Conservation (phyloP, 108 stramenopile species). For the Skeletonema costatum region DNA sequence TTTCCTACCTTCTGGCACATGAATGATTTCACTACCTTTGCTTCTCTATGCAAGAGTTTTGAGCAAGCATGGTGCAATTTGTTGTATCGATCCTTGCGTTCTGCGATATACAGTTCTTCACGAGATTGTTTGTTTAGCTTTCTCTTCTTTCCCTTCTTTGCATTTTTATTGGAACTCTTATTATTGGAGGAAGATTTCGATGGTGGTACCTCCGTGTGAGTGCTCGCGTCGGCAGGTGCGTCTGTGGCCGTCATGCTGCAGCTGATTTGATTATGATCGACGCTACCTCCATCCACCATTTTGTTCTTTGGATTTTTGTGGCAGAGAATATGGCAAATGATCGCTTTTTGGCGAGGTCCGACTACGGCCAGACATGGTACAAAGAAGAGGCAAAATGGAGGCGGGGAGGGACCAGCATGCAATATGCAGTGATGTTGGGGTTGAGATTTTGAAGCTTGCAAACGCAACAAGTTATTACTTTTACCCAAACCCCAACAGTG, state of each 20-base stretch:
- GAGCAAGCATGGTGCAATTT: constrained; percentile 49
- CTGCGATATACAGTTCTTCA: constrained; percentile 35
- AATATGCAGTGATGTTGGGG: no score
- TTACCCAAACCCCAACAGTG: not conserved
- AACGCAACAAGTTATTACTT: not conserved
- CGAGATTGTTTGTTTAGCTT: constrained; percentile 5
- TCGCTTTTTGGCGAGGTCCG: no score
- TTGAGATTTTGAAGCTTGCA: no score
- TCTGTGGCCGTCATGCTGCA: not conserved
- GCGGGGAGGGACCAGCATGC: no score
- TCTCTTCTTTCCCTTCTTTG: not conserved
- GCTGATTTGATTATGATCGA: no score
- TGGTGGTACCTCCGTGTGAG: not conserved
- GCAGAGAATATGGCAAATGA: not conserved
- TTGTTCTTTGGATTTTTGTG: no score
- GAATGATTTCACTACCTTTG: constrained; percentile 67
- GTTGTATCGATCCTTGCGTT: constrained; percentile 56
- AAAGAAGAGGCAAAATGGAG: no score
- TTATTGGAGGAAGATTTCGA: not conserved
- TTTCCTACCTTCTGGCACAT: constrained; percentile 68
- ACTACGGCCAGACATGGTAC: no score
- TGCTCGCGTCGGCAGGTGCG: not conserved
- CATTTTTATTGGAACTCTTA: not conserved
- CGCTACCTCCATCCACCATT: no score
- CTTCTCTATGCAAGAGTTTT: constrained; percentile 62